Base-by-base conservation (phyloP, 768 basidiomycete species). In the Lactifluus piperatus region DNA sequence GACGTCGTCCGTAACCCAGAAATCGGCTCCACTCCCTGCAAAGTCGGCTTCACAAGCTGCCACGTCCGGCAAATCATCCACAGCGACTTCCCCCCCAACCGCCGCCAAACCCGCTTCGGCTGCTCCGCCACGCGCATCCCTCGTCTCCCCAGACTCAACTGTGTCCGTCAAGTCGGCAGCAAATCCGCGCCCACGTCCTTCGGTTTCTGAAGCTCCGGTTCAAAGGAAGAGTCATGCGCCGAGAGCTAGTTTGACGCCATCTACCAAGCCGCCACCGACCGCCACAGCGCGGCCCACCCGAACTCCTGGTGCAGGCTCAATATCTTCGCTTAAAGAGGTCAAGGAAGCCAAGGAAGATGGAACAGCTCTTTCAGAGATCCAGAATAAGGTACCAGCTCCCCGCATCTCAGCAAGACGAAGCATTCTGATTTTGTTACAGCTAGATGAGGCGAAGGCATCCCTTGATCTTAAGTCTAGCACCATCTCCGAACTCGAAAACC, bases 271-370 rank as follows among this genome's bases (percentile, higher is more conserved):
- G 47, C 46, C 75, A 2, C 74, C 75, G 30, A 65, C 74, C 56
- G 67, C 75, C 27, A 61, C 75, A 16, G 65, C 72, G 52, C 66
- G 74, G 29, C 65, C 74, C 11, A 20, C 43, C 56, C 61, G 81
- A 43, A 69, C 79, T 55, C 76, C 80, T 18, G 70, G 79, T 29
- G 66, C 80, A 39, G 73, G 76, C 26, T 90, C 88, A 14, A 82
- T 90, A 49, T 79, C 85, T n/a, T 88, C 88, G 9, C 83, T 90
- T 58, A 79, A 77, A 58, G 89, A 89, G 65, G 74, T 85, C 18
- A 81, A 79, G 61, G 85, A 83, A 63, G 84, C 83, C 27, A 81
- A 79, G 62, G 84, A 83, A 62, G 83, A 83, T 63, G 74, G 71
- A n/a, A 81, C 80, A 66, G 78, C 71, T 13, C 62, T 82, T 22